Evolutionary conservation across 768 basidiomycete species (phyloP), one percentile per base, ranked within the genome.

Genomic region (Mycena maculata): DNA sequence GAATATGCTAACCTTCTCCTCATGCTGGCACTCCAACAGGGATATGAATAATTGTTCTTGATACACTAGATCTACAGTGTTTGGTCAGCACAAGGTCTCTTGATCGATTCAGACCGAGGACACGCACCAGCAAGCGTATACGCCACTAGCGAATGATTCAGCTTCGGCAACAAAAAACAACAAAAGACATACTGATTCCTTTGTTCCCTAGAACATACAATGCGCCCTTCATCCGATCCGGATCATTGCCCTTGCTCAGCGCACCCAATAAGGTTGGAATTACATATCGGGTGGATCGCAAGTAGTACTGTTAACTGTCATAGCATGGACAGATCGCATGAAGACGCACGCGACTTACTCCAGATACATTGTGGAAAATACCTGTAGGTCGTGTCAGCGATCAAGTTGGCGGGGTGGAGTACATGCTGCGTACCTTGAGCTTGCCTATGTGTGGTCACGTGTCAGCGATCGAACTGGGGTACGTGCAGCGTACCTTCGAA

Each of bases 151-250:
- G 30, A 50, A 33, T 49, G 28, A 52, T 25, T 53, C 11, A 69
- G 68, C 22, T 22, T 72, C 53, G 74, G 59, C 16, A 63, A 67
- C 25, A 33, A 13, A 38, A 25, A 45, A 60, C 36, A 58, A 9
- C 50, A 49, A 65, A 4, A 60, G 53, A 55, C 86, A 47, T 67
- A 91, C 91, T 85, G 59, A 84, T 89, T 31, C 87, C 89, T 77
- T 91, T 92, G 72, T 90, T 89, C 80, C 88, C 88, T 12, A 94
- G 78, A 22, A 93, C 83, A 75, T 95, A 96, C 42, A 97, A 81
- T 20, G 94, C 95, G 10, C 97, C 97, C 80, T 99, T 99, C 90
- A 98, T 96, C 27, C 92, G 86, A 77, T 99, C 96, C 12, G 95
- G 92, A 74, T 96, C 94, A 63, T 87, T 90, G 8, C 92, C 95